phyloP scores from a whole-genome alignment of 129 eudicot species.

The Ambrosia artemisiifolia region DNA sequence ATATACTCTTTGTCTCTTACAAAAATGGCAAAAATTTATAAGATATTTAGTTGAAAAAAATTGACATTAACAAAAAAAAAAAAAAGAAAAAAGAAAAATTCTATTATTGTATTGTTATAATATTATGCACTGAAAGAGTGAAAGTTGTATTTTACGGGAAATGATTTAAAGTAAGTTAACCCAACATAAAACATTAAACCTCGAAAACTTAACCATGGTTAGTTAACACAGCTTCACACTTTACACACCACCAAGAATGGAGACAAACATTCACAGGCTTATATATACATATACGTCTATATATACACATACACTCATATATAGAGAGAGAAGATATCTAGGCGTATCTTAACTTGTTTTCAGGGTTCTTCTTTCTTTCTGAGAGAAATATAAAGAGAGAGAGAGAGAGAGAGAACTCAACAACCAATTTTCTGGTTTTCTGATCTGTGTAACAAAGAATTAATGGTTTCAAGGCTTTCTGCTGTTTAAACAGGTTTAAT shows the following conservation, averaged over 20 bases:
- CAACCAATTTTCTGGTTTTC: too few relatives aligned
- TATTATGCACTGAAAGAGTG: constrained; percentile 3
- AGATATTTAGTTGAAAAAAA: too few relatives aligned
- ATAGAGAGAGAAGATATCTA: constrained; percentile 43
- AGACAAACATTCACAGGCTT: constrained; percentile 25
- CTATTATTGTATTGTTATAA: neutral
- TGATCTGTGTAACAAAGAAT: constrained; percentile 31
- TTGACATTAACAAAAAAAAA: too few relatives aligned
- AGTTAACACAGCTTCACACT: constrained; percentile 43
- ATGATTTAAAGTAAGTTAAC: constrained; percentile 3
- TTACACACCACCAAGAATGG: constrained; percentile 48
- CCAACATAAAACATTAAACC: neutral
- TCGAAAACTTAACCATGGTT: constrained; percentile 47
- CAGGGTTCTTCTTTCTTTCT: constrained; percentile 24
- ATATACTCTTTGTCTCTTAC: too few relatives aligned
- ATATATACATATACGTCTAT: neutral
- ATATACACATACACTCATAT: neutral
- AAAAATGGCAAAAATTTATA: too few relatives aligned
- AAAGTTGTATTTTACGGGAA: constrained; percentile 19
- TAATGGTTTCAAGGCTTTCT: constrained; percentile 10
- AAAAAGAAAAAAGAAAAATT: too few relatives aligned
- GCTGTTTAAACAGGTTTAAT: constrained; percentile 19
- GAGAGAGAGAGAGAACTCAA: constrained; percentile 32
- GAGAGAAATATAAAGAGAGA: constrained; percentile 15
- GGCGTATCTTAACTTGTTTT: constrained; percentile 26